Base-by-base conservation (phyloP, 2,329 filamentous ascomycete genomes). In the Hypoxylon sp. region DNA sequence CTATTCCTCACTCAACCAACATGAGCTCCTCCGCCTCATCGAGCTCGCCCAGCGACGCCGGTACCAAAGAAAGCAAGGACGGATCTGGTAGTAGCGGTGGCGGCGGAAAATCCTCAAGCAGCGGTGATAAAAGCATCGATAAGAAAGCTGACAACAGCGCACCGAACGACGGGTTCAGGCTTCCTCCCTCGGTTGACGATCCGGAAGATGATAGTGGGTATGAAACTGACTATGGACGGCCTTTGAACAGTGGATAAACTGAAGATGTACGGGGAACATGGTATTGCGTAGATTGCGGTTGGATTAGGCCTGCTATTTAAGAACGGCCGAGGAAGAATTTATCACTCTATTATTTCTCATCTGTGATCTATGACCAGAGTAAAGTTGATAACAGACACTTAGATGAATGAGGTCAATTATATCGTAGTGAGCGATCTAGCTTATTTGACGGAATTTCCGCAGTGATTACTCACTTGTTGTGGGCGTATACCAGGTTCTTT, bases 161-260 rank as follows among this genome's bases (percentile, higher is more conserved):
- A 30, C 57, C 51, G 19, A 10, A 55, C n/a, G 57, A 65, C n/a
- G 52, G 57, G 13, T 65, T 59, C 32, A 62, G 32, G 45, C 52
- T 65, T 41, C 57, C 65, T 13, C 52, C 45, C 9, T 61, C 61
- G 4, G 17, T 59, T 34, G 52, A 59, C 0, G 65, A 67, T 7
- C 49, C 36, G 10, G 48, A 43, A 2, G 28, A 48, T 14, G 53
- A 61, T 28, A 55, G 48, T 17, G 57, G 45, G 9, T 45, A 55
- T 17, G 49, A 43, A 2, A 52, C 59, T 34, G 43, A 64, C 4
- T 28, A 52, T 11, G 45, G 13, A 4, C 10, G 14, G 23, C 43
- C 10, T 9, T 56, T 9, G 11, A 21, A 9, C 13, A 3, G 43
- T 21, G 14, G 28, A 2, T 51, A n/a, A 46, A 2, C 11, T 38